phyloP scores from a whole-genome alignment of 805 yeast genomes.

The Vanderwaltozyma verrucispora region DNA sequence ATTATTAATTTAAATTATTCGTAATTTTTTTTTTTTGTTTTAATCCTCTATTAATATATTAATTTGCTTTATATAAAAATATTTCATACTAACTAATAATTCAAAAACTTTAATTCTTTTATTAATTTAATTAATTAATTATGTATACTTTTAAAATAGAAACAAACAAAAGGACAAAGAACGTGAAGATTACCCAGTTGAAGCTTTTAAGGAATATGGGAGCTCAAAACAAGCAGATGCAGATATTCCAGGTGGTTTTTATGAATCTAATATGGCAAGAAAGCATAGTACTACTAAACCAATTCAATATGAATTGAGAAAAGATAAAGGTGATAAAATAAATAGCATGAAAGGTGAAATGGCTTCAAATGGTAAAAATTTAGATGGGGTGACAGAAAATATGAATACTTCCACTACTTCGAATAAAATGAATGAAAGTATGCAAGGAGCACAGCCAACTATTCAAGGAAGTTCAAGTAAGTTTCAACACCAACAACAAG shows the following conservation, averaged over 20 bases:
- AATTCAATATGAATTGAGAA: slow-evolving; percentile 1
- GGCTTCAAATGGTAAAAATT: background rate
- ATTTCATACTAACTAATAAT: background rate
- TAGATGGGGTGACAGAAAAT: background rate
- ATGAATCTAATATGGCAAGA: background rate
- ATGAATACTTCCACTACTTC: no score
- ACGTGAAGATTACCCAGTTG: slow-evolving; percentile 12
- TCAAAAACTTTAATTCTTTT: no score
- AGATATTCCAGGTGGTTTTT: background rate
- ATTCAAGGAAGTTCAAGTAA: background rate
- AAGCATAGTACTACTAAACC: background rate
- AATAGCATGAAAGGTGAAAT: background rate
- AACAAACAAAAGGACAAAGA: slow-evolving; percentile 1
- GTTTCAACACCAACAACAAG: background rate
- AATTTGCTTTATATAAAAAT: background rate
- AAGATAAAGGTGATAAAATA: background rate
- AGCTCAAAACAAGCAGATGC: background rate
- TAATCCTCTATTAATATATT: background rate
- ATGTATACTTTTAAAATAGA: background rate
- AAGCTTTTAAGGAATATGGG: slow-evolving; percentile 6
- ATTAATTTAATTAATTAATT: no score
- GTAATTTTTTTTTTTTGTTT: background rate
- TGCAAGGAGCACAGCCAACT: background rate
- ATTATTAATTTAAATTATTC: background rate
- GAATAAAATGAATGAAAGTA: no score